Conservation (phyloP, 2,329 filamentous ascomycete species). For the Ophiostoma tasmaniense region DNA sequence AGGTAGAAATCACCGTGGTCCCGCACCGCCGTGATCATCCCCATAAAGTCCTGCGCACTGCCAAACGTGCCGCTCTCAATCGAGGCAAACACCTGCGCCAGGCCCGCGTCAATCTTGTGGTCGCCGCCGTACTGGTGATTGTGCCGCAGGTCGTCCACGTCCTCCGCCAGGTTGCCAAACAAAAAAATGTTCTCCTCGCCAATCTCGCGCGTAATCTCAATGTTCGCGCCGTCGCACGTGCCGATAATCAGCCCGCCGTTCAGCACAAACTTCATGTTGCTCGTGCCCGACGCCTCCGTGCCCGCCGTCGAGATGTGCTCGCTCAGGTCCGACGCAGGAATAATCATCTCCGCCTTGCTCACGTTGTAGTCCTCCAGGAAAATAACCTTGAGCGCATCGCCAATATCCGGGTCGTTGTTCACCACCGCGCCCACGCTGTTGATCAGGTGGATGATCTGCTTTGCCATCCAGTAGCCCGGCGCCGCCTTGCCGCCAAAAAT, state of each 20-base stretch:
- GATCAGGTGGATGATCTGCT: constrained; percentile 95
- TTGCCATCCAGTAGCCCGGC: constrained; percentile 99
- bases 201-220: constrained; percentile 95
- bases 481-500: constrained; percentile 98
- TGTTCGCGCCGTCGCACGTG: constrained; percentile 95
- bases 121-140: constrained; percentile 71
- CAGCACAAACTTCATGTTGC: constrained; percentile 99
- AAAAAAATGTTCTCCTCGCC: constrained; percentile 97
- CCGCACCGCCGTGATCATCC: constrained; percentile 73
- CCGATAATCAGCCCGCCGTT: constrained; percentile 97
- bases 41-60: constrained; percentile 66
- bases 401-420: constrained; percentile 86
- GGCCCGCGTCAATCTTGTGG: constrained; percentile 66
- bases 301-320: constrained; percentile 98
- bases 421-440: constrained; percentile 85
- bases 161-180: constrained; percentile 90
- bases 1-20: constrained; percentile 97
- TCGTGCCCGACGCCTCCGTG: constrained; percentile 81
- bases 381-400: constrained; percentile 90
- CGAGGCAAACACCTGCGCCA: constrained; percentile 72
- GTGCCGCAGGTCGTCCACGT: constrained; percentile 93
- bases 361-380: constrained; percentile 99
- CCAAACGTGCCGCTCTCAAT: constrained; percentile 80
- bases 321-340: constrained; percentile 88
- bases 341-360: constrained; percentile 96